Evolutionary conservation across 2,329 filamentous ascomycete species (phyloP).

Genomic region (Cladophialophora immunda): DNA sequence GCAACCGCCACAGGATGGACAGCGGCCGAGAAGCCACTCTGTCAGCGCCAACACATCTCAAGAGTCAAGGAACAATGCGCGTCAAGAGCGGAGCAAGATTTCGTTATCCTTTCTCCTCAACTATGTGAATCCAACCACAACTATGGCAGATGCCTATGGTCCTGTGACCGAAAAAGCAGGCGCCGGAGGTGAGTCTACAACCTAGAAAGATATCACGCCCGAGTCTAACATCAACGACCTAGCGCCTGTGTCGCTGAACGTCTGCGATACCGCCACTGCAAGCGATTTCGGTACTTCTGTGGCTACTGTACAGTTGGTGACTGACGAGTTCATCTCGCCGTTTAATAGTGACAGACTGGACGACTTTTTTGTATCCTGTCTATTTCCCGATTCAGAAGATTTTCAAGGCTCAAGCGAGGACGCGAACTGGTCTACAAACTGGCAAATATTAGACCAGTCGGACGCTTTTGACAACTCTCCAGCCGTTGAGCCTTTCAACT

Average conservation of each 20-base stretch:
- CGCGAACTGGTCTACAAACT: constrained; percentile 2
- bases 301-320: constrained; percentile 7
- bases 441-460: not conserved
- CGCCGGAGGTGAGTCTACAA: constrained; percentile 4
- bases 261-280: not conserved
- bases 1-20: not conserved
- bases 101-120: constrained; percentile 22
- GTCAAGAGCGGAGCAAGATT: constrained; percentile 14
- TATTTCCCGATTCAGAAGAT: constrained; percentile 18
- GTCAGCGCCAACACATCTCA: not conserved
- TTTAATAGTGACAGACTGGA: constrained; percentile 1
- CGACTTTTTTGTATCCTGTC: constrained; percentile 18
- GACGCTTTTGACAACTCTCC: not conserved
- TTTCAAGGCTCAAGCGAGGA: not conserved
- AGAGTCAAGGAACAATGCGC: not conserved
- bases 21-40: not conserved
- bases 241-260: not conserved
- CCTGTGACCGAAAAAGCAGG: not conserved
- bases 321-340: constrained; percentile 14
- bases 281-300: constrained; percentile 1
- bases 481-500: constrained; percentile 1
- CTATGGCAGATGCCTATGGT: constrained; percentile 12
- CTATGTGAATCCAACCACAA: constrained; percentile 20
- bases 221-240: not conserved
- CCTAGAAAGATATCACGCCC: not conserved